Evolutionary conservation across 208 protist genomes (phyloP).

Genomic region (Crithidia sp.): DNA sequence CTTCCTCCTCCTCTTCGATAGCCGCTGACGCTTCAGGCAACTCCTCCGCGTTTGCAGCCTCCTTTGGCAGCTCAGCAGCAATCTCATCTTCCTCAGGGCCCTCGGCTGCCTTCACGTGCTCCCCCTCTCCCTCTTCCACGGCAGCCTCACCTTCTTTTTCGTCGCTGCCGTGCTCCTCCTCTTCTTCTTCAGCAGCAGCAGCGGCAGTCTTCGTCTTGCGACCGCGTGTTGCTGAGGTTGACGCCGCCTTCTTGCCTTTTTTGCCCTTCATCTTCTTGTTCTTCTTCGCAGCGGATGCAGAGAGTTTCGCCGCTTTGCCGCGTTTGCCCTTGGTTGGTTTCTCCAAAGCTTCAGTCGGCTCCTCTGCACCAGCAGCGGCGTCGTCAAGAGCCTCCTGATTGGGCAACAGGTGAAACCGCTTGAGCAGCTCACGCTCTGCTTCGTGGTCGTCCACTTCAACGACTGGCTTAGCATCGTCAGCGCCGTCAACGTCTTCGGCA

Average conservation of each 20-base stretch:
- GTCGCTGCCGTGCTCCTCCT: not conserved
- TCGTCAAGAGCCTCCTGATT: not conserved
- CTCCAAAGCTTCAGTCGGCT: not conserved
- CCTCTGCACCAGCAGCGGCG: not conserved
- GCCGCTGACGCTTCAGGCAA: not conserved
- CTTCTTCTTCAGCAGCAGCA: not conserved
- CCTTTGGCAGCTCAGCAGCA: not conserved
- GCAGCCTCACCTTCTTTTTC: conserved; percentile 4
- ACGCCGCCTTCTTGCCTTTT: conserved; percentile 1
- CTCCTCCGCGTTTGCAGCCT: not conserved
- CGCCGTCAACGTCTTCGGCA: not conserved
- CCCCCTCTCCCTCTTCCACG: conserved; percentile 3
- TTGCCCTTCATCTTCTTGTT: conserved; percentile 17
- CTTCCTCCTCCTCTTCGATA: not conserved
- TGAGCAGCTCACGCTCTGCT: not conserved
- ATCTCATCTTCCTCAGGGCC: not conserved
- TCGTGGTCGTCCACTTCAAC: conserved; percentile 1
- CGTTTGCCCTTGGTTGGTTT: not conserved
- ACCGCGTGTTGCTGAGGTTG: not conserved
- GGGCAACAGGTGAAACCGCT: not conserved
- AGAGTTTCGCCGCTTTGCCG: too few species aligned
- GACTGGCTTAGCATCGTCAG: not conserved
- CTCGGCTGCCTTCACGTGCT: not conserved
- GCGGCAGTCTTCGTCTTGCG: not conserved
- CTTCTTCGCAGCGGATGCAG: not conserved